Conservation (phyloP, 176 grass and related monocot species). For the Thalia dealbata region DNA sequence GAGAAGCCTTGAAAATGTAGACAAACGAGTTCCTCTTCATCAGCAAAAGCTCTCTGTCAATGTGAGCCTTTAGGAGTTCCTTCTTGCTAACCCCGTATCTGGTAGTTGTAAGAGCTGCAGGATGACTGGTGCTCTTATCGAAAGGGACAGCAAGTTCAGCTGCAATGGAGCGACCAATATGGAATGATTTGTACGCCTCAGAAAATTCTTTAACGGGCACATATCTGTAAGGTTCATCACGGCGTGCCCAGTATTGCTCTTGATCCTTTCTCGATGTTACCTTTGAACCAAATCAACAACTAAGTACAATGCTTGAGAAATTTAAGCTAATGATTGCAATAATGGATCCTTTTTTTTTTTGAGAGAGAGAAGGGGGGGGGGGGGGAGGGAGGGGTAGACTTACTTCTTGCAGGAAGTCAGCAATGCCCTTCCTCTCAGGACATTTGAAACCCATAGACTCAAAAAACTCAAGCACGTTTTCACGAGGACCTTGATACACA, state of each 20-base stretch:
- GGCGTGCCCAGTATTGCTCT: conserved; percentile 53
- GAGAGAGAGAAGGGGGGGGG: no score
- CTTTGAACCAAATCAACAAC: conserved; percentile 10
- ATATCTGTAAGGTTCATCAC: conserved; percentile 35
- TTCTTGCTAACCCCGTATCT: conserved; percentile 52
- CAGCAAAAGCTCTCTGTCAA: conserved; percentile 63
- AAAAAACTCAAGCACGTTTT: conserved; percentile 78
- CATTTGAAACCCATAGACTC: conserved; percentile 74
- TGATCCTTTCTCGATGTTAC: conserved; percentile 81
- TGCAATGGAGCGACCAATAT: conserved; percentile 31
- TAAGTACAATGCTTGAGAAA: not conserved
- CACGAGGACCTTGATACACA: conserved; percentile 73
- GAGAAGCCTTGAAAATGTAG: conserved; percentile 67
- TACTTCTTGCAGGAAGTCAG: conserved; percentile 96
- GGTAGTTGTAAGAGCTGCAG: conserved; percentile 57
- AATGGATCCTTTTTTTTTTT: not conserved
- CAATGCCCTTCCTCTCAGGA: conserved; percentile 79
- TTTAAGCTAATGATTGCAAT: not conserved
- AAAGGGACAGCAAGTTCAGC: conserved; percentile 50
- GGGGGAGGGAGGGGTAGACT: no score
- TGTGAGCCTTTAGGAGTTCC: conserved; percentile 70
- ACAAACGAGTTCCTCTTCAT: conserved; percentile 98
- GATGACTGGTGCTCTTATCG: conserved; percentile 63
- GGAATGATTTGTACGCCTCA: conserved; percentile 48
- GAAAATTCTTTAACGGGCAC: conserved; percentile 61